phyloP scores from a whole-genome alignment of 2,329 filamentous ascomycete species.

The Nannizzia gypsea region DNA sequence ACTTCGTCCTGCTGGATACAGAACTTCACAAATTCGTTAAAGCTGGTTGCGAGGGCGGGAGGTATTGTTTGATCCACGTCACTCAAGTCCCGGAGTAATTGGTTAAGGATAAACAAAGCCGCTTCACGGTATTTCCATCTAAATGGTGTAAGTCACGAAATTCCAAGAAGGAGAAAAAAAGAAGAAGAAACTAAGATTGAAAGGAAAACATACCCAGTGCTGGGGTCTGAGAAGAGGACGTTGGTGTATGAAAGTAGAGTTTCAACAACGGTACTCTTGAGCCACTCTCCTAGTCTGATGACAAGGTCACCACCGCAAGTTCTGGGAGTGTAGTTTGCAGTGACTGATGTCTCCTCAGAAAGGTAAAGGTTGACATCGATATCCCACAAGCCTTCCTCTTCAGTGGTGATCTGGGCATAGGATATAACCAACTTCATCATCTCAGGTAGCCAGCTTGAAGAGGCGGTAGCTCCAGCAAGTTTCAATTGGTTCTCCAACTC shows the following conservation, averaged over 20 bases:
- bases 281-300: constrained; percentile 87
- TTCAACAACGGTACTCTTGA: constrained; percentile 62
- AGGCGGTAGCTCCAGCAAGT: constrained; percentile 45
- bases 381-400: constrained; percentile 93
- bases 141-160: constrained; percentile 17
- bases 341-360: constrained; percentile 87
- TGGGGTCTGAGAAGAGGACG: constrained; percentile 50
- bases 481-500: constrained; percentile 74
- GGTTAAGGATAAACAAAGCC: constrained; percentile 71
- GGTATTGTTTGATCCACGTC: constrained; percentile 64
- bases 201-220: constrained; percentile 24
- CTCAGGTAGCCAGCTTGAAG: constrained; percentile 71
- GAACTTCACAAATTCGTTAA: constrained; percentile 68
- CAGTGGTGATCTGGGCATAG: constrained; percentile 79
- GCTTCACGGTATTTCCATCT: constrained; percentile 64
- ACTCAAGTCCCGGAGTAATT: constrained; percentile 69
- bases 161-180: constrained; percentile 8
- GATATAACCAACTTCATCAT: constrained; percentile 74
- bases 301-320: constrained; percentile 86
- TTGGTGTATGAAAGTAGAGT: constrained; percentile 68
- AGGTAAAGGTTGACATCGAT: constrained; percentile 93
- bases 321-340: constrained; percentile 88
- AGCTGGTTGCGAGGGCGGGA: constrained; percentile 56
- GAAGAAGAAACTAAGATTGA: constrained; percentile 2
- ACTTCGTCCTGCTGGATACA: constrained; percentile 59